Evolutionary conservation across 257 asterid species (phyloP).

Genomic region (Penstemon davidsonii): DNA sequence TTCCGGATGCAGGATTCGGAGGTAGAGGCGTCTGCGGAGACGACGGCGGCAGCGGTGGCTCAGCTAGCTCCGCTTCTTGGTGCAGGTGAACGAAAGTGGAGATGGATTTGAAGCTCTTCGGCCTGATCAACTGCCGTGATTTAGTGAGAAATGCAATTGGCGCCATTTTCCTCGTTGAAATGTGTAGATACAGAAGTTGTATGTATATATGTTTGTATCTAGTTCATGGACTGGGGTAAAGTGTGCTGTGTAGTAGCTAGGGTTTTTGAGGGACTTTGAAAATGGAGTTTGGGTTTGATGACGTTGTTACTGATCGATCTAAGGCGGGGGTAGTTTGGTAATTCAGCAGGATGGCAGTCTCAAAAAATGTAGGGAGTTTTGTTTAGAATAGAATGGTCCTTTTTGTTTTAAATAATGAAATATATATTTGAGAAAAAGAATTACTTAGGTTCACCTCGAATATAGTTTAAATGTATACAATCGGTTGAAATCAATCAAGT

Average conservation of each 20-base stretch:
- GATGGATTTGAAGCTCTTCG: slow-evolving; percentile 49
- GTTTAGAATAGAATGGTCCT: too few species aligned
- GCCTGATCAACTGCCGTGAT: slow-evolving; percentile 53
- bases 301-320: too few species aligned
- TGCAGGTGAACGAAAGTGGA: slow-evolving; percentile 65
- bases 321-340: too few species aligned
- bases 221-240: neutral
- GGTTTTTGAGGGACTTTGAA: too few species aligned
- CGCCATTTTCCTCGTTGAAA: slow-evolving; percentile 37
- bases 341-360: too few species aligned
- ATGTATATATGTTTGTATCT: slow-evolving; percentile 8
- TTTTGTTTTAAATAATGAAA: too few species aligned
- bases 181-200: neutral
- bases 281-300: too few species aligned
- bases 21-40: slow-evolving; percentile 56
- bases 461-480: too few species aligned
- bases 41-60: slow-evolving; percentile 32
- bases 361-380: too few species aligned
- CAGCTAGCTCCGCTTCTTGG: slow-evolving; percentile 64
- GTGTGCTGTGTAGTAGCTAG: neutral
- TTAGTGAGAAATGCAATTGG: slow-evolving; percentile 48
- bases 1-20: slow-evolving; percentile 74
- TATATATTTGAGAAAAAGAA: too few species aligned
- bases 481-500: too few species aligned
- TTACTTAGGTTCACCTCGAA: too few species aligned